Evolutionary conservation across 768 basidiomycete genomes (phyloP).

Genomic region (Jaapia argillacea): DNA sequence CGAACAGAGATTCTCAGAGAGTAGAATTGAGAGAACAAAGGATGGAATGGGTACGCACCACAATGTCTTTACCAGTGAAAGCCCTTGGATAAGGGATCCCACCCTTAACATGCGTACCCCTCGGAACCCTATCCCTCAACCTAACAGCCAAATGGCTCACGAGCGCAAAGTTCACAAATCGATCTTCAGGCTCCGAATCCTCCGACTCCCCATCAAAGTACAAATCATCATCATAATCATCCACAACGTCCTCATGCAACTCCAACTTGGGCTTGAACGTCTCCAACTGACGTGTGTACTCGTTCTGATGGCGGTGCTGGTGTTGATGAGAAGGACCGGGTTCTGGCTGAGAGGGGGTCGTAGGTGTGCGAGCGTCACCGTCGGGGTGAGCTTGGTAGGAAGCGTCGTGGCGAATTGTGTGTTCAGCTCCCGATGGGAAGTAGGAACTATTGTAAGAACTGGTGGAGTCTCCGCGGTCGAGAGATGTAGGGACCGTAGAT

Average conservation of each 20-base stretch:
- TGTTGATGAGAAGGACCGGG: no score
- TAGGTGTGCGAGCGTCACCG: not conserved
- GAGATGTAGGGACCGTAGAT: no score
- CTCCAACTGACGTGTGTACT: conserved; percentile 15
- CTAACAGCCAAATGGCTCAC: conserved; percentile 85
- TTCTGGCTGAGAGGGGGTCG: not conserved
- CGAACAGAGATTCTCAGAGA: no score
- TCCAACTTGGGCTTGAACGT: conserved; percentile 28
- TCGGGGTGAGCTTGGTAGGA: not conserved
- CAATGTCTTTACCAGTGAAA: conserved; percentile 92
- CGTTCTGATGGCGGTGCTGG: no score
- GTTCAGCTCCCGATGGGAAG: no score
- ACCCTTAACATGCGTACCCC: conserved; percentile 83
- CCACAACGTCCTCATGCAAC: conserved; percentile 35
- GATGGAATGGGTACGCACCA: conserved; percentile 41
- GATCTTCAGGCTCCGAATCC: conserved; percentile 42
- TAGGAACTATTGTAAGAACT: no score
- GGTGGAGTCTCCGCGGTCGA: no score
- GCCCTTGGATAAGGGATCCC: conserved; percentile 84
- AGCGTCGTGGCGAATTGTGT: no score
- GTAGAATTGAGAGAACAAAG: no score
- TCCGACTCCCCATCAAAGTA: conserved; percentile 18
- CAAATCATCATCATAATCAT: conserved; percentile 45
- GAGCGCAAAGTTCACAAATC: conserved; percentile 83
- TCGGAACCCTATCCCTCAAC: conserved; percentile 81